Base-by-base conservation (phyloP, 2,329 filamentous ascomycete genomes). In the Xylariaceae sp. region DNA sequence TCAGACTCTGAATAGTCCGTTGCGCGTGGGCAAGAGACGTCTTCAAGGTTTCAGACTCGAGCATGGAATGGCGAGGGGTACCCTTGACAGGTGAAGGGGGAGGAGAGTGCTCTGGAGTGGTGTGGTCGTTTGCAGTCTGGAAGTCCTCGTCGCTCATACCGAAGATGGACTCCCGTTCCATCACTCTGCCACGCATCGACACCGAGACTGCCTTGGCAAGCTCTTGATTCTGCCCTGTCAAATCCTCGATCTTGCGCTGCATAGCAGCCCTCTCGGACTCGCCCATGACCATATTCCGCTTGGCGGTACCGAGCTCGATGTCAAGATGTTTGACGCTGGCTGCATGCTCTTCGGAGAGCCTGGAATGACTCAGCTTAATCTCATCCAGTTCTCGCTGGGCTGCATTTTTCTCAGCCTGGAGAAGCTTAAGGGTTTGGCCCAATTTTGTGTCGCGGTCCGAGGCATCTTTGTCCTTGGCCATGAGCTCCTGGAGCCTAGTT, bases 21-120 rank as follows among this genome's bases (percentile, higher is more conserved):
- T 97, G 94, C 36, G 94, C 92, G 67, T 99, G 94, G 58, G 90
- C 86, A 27, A 97, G 78, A 22, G 92, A 96, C 47, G 91, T 95
- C 73, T 94, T 95, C 58, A 99, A 75, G 0, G 94, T 99, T 72
- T 99, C 94, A 0, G 90, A 87, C 69, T 99, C 94, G n/a, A 99
- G 79, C 70, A 90, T 85, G 35, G 89, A 85, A 68, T 96, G 92
- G 19, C 94, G 82, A 22, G 92, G 92, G 1, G 92, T 96, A 50
- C 85, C 86, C 73, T 97, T 99, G 65, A 89, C 81, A 0, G 94
- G 94, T 1, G 92, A 97, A 1, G 87, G 81, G 9, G 92, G 91
- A 5, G 92, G 94, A 0, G 92, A 96, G 62, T 92, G 86, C 55
- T 97, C 91, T 1, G 90, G 90, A 0, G 90, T 95, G 45, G 80